Evolutionary conservation across 164 flowering plant species (phyloP).

Genomic region (Macadamia tetraphylla): DNA sequence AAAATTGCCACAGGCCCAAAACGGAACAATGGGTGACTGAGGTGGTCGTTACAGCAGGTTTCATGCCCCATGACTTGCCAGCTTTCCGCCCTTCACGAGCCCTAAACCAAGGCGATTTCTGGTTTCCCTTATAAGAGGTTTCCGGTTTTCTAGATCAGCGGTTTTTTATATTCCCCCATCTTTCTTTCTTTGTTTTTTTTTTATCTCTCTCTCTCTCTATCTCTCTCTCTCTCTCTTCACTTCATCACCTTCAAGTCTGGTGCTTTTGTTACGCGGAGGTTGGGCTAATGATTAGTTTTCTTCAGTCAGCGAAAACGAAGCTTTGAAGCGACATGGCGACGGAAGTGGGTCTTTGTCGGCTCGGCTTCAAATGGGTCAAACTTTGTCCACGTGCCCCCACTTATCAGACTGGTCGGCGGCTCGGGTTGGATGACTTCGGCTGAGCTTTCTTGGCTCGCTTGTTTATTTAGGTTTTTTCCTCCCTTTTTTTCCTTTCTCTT

Average conservation of each 20-base stretch:
- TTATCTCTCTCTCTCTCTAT: too few species aligned
- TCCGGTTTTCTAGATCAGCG: neutral
- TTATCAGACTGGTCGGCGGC: neutral
- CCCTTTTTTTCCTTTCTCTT: too few species aligned
- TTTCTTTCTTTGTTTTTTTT: too few species aligned
- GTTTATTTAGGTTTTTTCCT: neutral
- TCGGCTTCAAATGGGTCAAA: conserved; percentile 18
- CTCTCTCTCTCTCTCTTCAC: too few species aligned
- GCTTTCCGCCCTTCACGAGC: conserved; percentile 9
- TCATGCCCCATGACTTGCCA: conserved; percentile 25
- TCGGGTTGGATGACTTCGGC: neutral
- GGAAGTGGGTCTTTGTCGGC: conserved; percentile 13
- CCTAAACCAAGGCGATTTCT: conserved; percentile 7
- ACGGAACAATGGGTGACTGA: neutral
- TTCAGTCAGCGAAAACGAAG: conserved; percentile 36
- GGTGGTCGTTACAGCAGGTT: conserved; percentile 44
- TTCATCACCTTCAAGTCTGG: too few species aligned
- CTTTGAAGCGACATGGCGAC: conserved; percentile 10
- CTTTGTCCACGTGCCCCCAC: neutral
- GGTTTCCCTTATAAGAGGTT: neutral
- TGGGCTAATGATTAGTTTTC: conserved; percentile 46
- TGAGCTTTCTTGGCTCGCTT: neutral
- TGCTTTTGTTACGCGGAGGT: conserved; percentile 39
- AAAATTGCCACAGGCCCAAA: conserved; percentile 17
- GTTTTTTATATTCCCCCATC: neutral